A percentile compares a stretch with the other conserved stretches of the same genome.
phyloP scores from a whole-genome alignment of 768 basidiomycete genomes.

The Amanita rubescens region DNA sequence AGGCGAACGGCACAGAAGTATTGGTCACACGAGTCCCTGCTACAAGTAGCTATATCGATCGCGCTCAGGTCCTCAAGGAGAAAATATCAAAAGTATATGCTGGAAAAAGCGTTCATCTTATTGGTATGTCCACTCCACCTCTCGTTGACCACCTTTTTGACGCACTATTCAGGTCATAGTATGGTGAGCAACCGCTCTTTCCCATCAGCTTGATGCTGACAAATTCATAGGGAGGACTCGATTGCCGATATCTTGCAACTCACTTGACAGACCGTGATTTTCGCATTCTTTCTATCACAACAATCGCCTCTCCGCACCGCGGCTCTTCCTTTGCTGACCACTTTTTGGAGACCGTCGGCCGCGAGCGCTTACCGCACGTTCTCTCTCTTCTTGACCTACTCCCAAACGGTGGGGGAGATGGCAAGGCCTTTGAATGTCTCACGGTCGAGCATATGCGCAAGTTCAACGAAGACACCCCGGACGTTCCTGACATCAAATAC shows the following conservation, averaged over 20 bases:
- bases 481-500: constrained; percentile 74
- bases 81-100: constrained; percentile 75
- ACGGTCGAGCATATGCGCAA: constrained; percentile 77
- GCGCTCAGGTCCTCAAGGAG: constrained; percentile 85
- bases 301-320: constrained; percentile 91
- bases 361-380: constrained; percentile 56
- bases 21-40: constrained; percentile 93
- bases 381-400: constrained; percentile 73
- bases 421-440: constrained; percentile 86
- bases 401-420: constrained; percentile 91
- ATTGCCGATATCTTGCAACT: constrained; percentile 86
- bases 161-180: constrained; percentile 47
- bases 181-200: constrained; percentile 41
- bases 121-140: constrained; percentile 37
- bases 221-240: constrained; percentile 66
- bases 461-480: constrained; percentile 84
- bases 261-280: constrained; percentile 70
- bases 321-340: constrained; percentile 93
- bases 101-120: constrained; percentile 81
- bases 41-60: constrained; percentile 79
- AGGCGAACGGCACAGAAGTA: constrained; percentile 83
- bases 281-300: constrained; percentile 80
- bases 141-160: constrained; percentile 5
- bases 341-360: constrained; percentile 71
- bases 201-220: not conserved